Evolutionary conservation across 2,329 filamentous ascomycete genomes (phyloP), one percentile per base, ranked within the genome.

Genomic region (Scleromitrula shiraiana): DNA sequence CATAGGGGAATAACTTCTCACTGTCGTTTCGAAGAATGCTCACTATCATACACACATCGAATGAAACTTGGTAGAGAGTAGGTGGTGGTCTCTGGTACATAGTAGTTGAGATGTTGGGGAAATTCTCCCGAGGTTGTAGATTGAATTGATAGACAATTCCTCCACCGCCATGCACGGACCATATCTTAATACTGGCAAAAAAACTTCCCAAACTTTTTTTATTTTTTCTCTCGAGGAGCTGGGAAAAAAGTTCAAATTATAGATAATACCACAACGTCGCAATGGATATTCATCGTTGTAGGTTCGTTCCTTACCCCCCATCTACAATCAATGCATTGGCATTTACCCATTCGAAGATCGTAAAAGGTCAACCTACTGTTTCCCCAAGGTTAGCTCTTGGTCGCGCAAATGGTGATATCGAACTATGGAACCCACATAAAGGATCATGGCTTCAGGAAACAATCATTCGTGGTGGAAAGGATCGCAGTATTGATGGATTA

Each of bases 231-330:
- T 39, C 22, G 20, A n/a, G n/a, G n/a, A n/a, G n/a, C 19, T 23
- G 36, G 4, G 17, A 38, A 24, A 20, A 14, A 29, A 27, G 20
- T 36, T 30, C 27, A 42, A 36, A 15, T 15, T 26, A 15, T 22
- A 32, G 20, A 36, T 12, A 27, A 35, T 8, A 48, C 15, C 23
- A 42, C 24, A 43, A 19, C 46, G 50, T 46, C 56, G 49, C 52
- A 50, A 96, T 97, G 91, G 91, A 97, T 70, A 84, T 98, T 65
- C 93, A 98, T 73, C 88, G 93, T 62, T 95, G 90, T 64, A 88
- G 93, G 64, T 98, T 98, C 70, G 85, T 98, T 59, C 86, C 87
- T 33, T 97, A 87, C 68, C 88, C 89, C 56, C 85, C 88, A 7
- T 88, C 88, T 51, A 84, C 89, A 50, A 96, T 98, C 68, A 97